Conservation (phyloP, 148 eudicot genomes). For the Gaultheria prostrata region DNA sequence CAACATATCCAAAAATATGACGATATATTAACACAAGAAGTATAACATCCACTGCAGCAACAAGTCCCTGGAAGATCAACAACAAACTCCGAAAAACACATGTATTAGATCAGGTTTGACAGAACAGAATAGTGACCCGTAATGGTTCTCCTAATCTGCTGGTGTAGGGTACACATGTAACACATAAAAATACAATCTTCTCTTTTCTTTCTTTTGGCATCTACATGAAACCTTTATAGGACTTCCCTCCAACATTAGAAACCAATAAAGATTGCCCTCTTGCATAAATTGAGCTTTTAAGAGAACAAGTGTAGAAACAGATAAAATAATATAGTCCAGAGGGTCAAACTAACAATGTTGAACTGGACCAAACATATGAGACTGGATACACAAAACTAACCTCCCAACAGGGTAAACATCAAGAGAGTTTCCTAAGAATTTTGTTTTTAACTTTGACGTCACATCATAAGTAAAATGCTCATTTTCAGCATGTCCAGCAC, state of each 20-base stretch:
- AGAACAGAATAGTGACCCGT: neutral
- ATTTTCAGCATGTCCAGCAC: slow-evolving; percentile 93
- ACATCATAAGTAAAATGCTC: slow-evolving; percentile 78
- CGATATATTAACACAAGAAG: neutral
- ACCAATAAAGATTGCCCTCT: neutral
- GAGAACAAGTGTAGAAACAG: neutral
- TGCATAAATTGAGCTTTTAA: neutral
- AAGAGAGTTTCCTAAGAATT: slow-evolving; percentile 77
- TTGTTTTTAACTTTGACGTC: slow-evolving; percentile 86
- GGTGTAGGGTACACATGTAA: neutral
- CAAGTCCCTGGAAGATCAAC: neutral
- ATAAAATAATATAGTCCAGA: neutral
- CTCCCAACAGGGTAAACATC: slow-evolving; percentile 95
- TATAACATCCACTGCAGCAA: neutral
- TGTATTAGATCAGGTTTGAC: neutral
- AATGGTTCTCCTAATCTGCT: neutral
- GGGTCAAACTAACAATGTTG: slow-evolving; percentile 1
- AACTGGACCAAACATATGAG: neutral
- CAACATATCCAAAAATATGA: neutral
- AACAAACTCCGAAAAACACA: neutral
- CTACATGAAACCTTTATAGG: neutral
- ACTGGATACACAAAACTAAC: slow-evolving; percentile 26
- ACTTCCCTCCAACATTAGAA: neutral
- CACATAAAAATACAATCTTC: slow-evolving; percentile 1
- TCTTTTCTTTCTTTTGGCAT: neutral